Percentiles rank a stretch among this genome's conserved stretches.
These are phyloP conservation scores for Paecilomyces variotii DNA, from an alignment of 2,329 filamentous ascomycete genomes.

Conservation along the genomic window DNA sequence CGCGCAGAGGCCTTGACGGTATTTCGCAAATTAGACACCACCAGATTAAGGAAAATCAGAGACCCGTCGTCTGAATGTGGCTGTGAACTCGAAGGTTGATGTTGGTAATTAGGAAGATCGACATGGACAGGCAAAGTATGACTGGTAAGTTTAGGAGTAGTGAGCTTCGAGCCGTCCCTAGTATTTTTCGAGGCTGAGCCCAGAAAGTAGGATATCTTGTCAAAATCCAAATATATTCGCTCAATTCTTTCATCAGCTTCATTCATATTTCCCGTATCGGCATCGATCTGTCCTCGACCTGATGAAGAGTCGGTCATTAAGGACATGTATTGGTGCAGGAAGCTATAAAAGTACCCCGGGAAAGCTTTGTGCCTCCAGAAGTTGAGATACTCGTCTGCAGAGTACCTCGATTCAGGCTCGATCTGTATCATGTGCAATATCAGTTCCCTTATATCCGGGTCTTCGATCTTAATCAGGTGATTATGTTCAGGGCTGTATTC, in stretches of 20 bases:
- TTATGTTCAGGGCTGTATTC: constrained; percentile 83
- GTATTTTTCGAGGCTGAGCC: constrained; percentile 57
- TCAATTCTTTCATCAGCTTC: constrained; percentile 93
- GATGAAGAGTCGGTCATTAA: constrained; percentile 86
- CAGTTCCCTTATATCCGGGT: constrained; percentile 78
- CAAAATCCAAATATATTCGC: constrained; percentile 86
- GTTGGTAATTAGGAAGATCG: constrained; percentile 78
- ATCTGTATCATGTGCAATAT: constrained; percentile 94
- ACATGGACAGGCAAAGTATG: constrained; percentile 62
- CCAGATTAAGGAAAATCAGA: constrained; percentile 79
- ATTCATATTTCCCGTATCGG: constrained; percentile 62
- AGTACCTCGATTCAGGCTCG: constrained; percentile 84
- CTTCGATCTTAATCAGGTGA: constrained; percentile 77
- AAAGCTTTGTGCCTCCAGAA: constrained; percentile 92
- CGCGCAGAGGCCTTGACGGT: constrained; percentile 83
- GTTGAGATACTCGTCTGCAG: constrained; percentile 85
- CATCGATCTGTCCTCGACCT: constrained; percentile 63
- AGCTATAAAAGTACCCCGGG: constrained; percentile 93
- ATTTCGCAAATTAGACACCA: constrained; percentile 81
- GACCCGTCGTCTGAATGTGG: constrained; percentile 77
- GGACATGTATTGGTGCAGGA: constrained; percentile 96
- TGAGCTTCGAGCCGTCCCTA: constrained; percentile 21
- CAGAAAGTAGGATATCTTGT: constrained; percentile 93
- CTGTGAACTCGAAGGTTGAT: constrained; percentile 54
- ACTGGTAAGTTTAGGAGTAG: constrained; percentile 25